Evolutionary conservation across 805 yeast species (phyloP), one percentile per base, ranked within the genome.

Genomic region (Metschnikowia dekortorum): DNA sequence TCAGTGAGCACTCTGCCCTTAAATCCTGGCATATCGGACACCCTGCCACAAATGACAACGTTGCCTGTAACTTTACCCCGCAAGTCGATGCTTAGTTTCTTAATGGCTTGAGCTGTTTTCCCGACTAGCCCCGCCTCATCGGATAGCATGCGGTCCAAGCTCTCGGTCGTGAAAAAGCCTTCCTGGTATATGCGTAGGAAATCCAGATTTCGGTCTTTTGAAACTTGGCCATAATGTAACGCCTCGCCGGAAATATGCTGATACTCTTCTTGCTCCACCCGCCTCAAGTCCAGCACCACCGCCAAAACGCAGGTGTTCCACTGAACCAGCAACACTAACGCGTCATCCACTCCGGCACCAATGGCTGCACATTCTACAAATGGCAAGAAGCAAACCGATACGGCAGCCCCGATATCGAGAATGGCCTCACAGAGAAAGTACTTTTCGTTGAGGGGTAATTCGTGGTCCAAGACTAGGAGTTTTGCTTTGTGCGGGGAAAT

Each of bases 311-410:
- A 55, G 8, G 35, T 13, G 2, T 44, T 35, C 62, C 61, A 57
- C n/a, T 48, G 52, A 6, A 55, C 18, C 30, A 47, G 39, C 7
- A 58, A 49, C 18, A 58, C 51, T 13, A 53, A 14, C 4, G 55
- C 59, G 29, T 52, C 50, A 10, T 53, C 53, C 10, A 53, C 47
- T 1, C 54, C 54, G 3, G 58, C 53, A 2, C 52, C 51, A 2
- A 58, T 45, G 29, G 54, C 52, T 13, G 44, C 36, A 33, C 59
- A 57, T 2, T 52, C 52, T 2, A 47, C 36, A 30, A 32, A 44
- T 10, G 61, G 58, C 36, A 58, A 44, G 36, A 53, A 58, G 11
- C 55, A 42, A 18, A 51, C 47, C 1, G 59, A 49, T 5, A 44
- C 55, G 4, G 50, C 54, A 2, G 51, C 46, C 9, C 29, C 39